Base-by-base conservation (phyloP, 1,284 basidiomycete genomes). In the Tylopilus sp. region DNA sequence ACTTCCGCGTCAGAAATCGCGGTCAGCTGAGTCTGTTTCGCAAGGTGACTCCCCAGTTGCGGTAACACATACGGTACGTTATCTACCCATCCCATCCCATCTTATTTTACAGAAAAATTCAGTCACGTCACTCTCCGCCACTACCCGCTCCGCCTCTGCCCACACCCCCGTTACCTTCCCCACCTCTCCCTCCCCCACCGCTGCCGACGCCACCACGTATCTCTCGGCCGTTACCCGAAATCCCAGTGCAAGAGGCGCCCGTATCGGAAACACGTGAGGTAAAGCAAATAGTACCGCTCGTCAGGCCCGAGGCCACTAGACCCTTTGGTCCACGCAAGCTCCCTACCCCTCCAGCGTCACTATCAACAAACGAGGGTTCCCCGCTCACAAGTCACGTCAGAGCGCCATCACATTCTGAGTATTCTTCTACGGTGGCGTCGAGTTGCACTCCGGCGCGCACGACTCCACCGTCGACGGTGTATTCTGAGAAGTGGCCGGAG, bases 1-100 rank as follows among this genome's bases (percentile, higher is more conserved):
- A n/a, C 67, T 80, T 46, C 73, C 71, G 22, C 71, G 70, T 53
- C 74, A 69, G 56, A 70, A 69, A 57, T 70, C 63, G 36, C 68
- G 67, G 24, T 61, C 66, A 15, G 50, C 52, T 13, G 65, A 70
- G 33, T 64, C 58, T 24, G 0, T 56, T 35, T 65, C 61, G 31
- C 60, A 62, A 26, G 42, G 59, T 41, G 67, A 74, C 32, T 71
- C 68, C n/a, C 67, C 66, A 3, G 65, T 70, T 24, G 65, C 61
- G 33, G 48, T 50, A 49, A 67, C 64, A 11, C 59, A 72, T 15
- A 54, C 33, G 13, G 68, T 69, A 45, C 19, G 66, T 56, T 24
- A 14, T 22, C 7, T 28, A 7, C 24, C n/a, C 4, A 26, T 36
- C n/a, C 11, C n/a, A 19, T 17, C 8, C 40, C 3, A 11, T 26